phyloP scores from a whole-genome alignment of 2,329 filamentous ascomycete genomes.

The Pseudogymnoascus sp. region DNA sequence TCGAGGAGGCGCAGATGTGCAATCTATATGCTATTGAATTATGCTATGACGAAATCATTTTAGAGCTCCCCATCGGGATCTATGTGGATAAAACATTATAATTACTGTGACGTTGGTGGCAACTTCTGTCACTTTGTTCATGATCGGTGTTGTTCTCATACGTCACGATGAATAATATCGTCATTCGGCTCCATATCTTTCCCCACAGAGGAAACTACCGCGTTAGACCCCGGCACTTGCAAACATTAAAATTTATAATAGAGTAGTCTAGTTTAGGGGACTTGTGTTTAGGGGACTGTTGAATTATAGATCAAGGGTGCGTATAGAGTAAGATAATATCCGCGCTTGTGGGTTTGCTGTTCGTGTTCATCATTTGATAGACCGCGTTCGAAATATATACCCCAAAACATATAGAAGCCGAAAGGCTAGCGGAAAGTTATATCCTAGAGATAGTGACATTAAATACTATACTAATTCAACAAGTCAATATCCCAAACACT shows the following conservation, averaged over 20 bases:
- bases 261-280: background rate
- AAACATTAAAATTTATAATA: background rate
- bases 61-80: background rate
- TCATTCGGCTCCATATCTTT: background rate
- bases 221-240: background rate
- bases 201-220: background rate
- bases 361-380: background rate
- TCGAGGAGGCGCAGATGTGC: background rate
- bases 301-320: background rate
- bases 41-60: background rate
- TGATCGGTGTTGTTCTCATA: background rate
- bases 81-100: background rate
- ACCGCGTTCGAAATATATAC: background rate
- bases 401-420: background rate
- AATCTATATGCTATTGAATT: constrained; percentile 3
- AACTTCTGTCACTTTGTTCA: background rate
- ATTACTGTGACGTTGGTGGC: background rate
- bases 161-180: constrained; percentile 3
- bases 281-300: no score
- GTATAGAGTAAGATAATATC: background rate
- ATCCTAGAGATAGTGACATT: background rate
- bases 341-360: background rate
- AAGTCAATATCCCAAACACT: background rate
- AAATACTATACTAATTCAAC: background rate
- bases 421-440: background rate